Evolutionary conservation across 768 basidiomycete genomes (phyloP).

Genomic region (Lanmaoa pseudosensibilis): DNA sequence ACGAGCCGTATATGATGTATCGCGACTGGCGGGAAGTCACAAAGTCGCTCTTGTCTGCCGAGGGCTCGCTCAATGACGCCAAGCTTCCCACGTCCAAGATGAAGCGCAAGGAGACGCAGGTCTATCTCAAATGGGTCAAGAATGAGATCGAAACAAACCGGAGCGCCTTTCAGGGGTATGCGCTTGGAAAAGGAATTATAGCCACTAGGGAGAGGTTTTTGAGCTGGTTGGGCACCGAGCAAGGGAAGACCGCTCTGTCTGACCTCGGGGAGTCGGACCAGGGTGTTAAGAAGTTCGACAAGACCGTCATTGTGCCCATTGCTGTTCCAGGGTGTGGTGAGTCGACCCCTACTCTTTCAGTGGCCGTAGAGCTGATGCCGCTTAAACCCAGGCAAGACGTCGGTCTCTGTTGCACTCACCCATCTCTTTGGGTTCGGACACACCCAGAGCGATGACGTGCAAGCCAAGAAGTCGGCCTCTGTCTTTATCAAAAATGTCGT

Average conservation of each 20-base stretch:
- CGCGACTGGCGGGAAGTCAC: slow-evolving; percentile 97
- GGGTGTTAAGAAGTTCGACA: slow-evolving; percentile 43
- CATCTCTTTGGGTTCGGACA: slow-evolving; percentile 87
- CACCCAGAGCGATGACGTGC: slow-evolving; percentile 91
- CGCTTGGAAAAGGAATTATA: slow-evolving; percentile 82
- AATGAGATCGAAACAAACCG: slow-evolving; percentile 67
- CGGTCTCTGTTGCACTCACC: slow-evolving; percentile 73
- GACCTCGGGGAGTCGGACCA: slow-evolving; percentile 22
- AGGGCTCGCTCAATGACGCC: slow-evolving; percentile 31
- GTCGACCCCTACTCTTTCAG: slow-evolving; percentile 23
- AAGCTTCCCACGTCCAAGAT: slow-evolving; percentile 65
- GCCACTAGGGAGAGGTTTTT: slow-evolving; percentile 78
- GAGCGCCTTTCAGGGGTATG: slow-evolving; percentile 58
- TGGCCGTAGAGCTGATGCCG: not conserved
- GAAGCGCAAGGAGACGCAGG: slow-evolving; percentile 70
- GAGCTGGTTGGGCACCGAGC: slow-evolving; percentile 55
- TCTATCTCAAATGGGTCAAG: slow-evolving; percentile 84
- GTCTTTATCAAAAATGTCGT: slow-evolving; percentile 73
- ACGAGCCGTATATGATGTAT: slow-evolving; percentile 99
- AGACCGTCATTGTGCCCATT: slow-evolving; percentile 84
- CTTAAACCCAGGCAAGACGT: slow-evolving; percentile 73
- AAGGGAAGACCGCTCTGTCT: slow-evolving; percentile 40
- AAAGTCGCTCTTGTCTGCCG: slow-evolving; percentile 58
- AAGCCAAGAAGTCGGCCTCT: slow-evolving; percentile 69
- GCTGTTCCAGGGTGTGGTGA: slow-evolving; percentile 92